Conservation (phyloP, 1,284 basidiomycete genomes). For the Cryptococcus maquisensis region DNA sequence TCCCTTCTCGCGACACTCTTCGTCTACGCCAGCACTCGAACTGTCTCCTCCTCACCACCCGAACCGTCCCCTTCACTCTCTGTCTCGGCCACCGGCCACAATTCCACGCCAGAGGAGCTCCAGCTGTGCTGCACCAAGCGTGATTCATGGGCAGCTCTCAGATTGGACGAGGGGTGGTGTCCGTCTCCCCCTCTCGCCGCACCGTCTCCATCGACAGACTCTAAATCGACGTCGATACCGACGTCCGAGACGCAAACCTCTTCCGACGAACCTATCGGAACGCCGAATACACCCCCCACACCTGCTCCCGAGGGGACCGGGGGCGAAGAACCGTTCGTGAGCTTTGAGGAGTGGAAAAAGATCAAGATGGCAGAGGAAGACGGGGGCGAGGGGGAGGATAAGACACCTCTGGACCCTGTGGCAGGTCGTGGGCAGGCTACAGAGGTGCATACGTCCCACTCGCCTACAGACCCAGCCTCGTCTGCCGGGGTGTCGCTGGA, state of each 20-base stretch:
- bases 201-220: too few species aligned
- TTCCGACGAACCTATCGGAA: too few species aligned
- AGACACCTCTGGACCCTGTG: neutral
- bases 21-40: constrained; percentile 2
- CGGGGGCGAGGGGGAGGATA: constrained; percentile 19
- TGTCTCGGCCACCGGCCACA: neutral
- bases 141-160: constrained; percentile 13
- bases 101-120: neutral
- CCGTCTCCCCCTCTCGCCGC: too few species aligned
- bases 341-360: constrained; percentile 87
- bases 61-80: neutral
- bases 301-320: neutral
- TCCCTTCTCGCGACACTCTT: constrained; percentile 3
- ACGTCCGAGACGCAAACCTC: too few species aligned
- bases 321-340: constrained; percentile 53
- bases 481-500: neutral
- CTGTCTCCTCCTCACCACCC: constrained; percentile 1
- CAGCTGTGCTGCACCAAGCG: constrained; percentile 11
- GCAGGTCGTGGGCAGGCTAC: neutral
- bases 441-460: constrained; percentile 9
- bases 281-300: neutral
- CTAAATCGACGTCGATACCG: too few species aligned
- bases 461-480: constrained; percentile 21
- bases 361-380: constrained; percentile 53
- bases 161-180: neutral